Base-by-base conservation (phyloP, 352 stramenopile genomes). In the Hyaloperonospora brassicae region DNA sequence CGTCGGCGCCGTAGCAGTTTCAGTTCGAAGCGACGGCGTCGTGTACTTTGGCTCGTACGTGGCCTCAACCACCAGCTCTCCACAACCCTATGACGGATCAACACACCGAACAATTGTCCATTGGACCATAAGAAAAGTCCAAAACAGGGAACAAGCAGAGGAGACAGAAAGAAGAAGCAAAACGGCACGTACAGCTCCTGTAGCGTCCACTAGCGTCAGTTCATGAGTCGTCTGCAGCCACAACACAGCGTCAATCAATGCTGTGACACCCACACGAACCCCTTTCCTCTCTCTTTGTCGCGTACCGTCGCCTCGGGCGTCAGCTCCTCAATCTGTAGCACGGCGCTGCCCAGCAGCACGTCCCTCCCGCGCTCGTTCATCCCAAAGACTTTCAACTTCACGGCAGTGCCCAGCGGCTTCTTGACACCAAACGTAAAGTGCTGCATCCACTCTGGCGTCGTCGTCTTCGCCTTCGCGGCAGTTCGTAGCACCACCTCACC, bases 401-500 rank as follows among this genome's bases (percentile, higher is more conserved):
- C 62, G 14, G 21, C 41, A 34, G 76, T 66, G 30, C 70, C 76
- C 36, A 86, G 64, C 39, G 70, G 57, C 47, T 78, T 72, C 49
- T 70, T 69, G 34, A 77, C 65, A 27, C 76, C 72, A 31, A 89
- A 85, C 11, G 61, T 72, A 49, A 83, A 71, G 39, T 73, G 67
- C 40, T 85, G 63, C 17, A 67, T 52, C 79, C 76, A 89, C 42
- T 64, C 46, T 0, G 79, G 79, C 47, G 54, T 55, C 47, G 58
- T 72, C 21, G 79, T 84, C 55, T 76, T 66, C 46, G 50, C 40
- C 50, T 73, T 58, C 0, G 68, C 62, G 11, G 72, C 72, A 4
- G 74, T 87, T 27, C 75, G 67, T 40, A 77, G 36, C 36, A 77
- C 63, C 22, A 74, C 66, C 13, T 69, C 61, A 4, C 79, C 79